Base-by-base conservation (phyloP, 1,284 basidiomycete genomes). In the Cryptococcus maquisensis region DNA sequence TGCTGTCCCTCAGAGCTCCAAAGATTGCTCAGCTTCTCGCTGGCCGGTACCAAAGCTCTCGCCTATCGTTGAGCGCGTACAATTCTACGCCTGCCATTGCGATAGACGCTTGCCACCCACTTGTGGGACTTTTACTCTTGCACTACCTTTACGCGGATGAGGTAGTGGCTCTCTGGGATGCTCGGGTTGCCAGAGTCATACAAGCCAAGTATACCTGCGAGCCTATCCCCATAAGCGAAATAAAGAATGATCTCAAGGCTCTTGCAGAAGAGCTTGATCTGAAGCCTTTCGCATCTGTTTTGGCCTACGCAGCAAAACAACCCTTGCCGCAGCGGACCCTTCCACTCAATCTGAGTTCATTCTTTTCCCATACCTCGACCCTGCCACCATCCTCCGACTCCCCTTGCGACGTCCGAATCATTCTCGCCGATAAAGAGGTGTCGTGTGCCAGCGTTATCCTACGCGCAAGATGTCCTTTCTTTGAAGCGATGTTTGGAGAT, bases 61-160 rank as follows among this genome's bases (percentile, higher is more conserved):
- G 57, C 3, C 45, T 63, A 13, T 49, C 52, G 1, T 37, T 55
- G 3, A 38, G 41, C 13, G 52, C 54, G 32, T 52, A 54, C 24
- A 40, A 43, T 15, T 41, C 28, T 2, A 55, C 57, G 20, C 42
- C 40, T 38, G 55, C 50, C 20, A 62, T 68, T 39, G 49, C 39
- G 32, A 53, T 72, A 20, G 59, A 67, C 26, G 68, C 57, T 8
- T 65, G 62, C 36, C 68, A 72, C 49, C 73, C 71, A 0, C 76
- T 92, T 3, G 80, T 90, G 0, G 77, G 87, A 4, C 80, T 97
- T 9, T 81, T 97, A 23, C 78, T 98, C 6, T 71, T 96, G 16
- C 82, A 86, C 46, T 98, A 95, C 69, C 71, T 98, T 12, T 98
- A 98, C 76, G 83, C 88, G 2, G 94, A 98, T 71, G 82, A 86